phyloP scores from a whole-genome alignment of 805 yeast species.

The Candida andamanensis region DNA sequence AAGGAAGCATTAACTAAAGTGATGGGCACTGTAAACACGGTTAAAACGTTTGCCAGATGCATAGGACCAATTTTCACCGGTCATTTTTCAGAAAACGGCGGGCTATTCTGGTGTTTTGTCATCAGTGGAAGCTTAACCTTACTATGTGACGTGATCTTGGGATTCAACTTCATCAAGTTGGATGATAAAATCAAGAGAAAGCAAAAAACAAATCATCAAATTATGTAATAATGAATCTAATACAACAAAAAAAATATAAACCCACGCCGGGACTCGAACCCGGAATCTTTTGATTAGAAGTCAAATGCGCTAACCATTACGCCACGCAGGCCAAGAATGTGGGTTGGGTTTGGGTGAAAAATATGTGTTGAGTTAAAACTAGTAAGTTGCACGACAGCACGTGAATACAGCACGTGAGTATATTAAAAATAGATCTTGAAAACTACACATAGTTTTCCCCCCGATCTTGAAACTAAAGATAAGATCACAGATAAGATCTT shows the following conservation, averaged over 20 bases:
- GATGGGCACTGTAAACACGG: conserved; percentile 82
- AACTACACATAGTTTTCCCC: too few species aligned
- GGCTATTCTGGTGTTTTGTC: conserved; percentile 46
- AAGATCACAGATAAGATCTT: too few species aligned
- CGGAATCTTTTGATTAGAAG: conserved; percentile 63
- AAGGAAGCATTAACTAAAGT: conserved; percentile 65
- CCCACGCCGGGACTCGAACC: conserved; percentile 56
- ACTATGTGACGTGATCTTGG: conserved; percentile 43
- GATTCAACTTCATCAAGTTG: conserved; percentile 34
- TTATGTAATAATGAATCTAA: conserved; percentile 4
- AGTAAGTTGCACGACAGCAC: too few species aligned
- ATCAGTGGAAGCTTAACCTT: conserved; percentile 50
- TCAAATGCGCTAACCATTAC: conserved; percentile 66
- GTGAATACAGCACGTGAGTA: too few species aligned
- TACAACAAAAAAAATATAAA: conserved; percentile 13
- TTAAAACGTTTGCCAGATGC: conserved; percentile 79
- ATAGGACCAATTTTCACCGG: conserved; percentile 83
- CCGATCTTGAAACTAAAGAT: too few species aligned
- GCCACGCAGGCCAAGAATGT: conserved; percentile 63
- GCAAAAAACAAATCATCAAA: conserved; percentile 8
- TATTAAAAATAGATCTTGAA: too few species aligned
- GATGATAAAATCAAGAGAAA: conserved; percentile 28
- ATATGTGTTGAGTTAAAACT: too few species aligned
- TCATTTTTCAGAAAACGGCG: conserved; percentile 48
- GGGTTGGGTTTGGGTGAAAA: too few species aligned